Conservation (phyloP, 257 asterid species). For the Pogostemon cablin region DNA sequence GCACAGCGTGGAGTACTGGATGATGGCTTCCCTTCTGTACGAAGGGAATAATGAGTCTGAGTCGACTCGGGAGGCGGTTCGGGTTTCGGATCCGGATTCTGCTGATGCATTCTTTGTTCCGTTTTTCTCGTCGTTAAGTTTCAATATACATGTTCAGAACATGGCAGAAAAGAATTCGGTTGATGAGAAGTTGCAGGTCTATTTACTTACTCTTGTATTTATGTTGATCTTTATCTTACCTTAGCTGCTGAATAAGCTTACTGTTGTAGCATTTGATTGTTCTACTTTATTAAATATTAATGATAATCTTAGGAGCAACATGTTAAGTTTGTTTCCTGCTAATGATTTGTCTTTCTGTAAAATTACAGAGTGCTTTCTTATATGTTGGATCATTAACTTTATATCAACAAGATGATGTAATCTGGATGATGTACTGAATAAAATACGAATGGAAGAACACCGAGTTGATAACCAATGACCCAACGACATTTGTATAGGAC, state of each 20-base stretch:
- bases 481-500: too few species aligned
- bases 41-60: slow-evolving; percentile 29
- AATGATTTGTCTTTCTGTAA: background rate
- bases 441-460: too few species aligned
- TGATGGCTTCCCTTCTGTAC: slow-evolving; percentile 61
- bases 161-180: slow-evolving; percentile 63
- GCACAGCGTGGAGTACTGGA: slow-evolving; percentile 68
- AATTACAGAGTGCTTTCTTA: too few species aligned
- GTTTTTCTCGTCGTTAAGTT: slow-evolving; percentile 83
- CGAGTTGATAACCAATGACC: too few species aligned
- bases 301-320: background rate
- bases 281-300: background rate
- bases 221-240: background rate
- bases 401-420: too few species aligned
- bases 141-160: slow-evolving; percentile 57
- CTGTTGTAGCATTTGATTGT: background rate
- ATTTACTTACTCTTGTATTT: background rate
- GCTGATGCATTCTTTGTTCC: slow-evolving; percentile 90
- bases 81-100: slow-evolving; percentile 73
- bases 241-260: background rate
- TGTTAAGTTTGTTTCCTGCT: background rate
- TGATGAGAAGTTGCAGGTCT: slow-evolving; percentile 85
- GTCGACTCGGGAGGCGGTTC: slow-evolving; percentile 55
- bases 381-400: too few species aligned
- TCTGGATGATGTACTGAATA: too few species aligned